Evolutionary conservation across 225 moss, liverwort and hornwort species (phyloP).

Genomic region (Marchantia polymorpha): DNA sequence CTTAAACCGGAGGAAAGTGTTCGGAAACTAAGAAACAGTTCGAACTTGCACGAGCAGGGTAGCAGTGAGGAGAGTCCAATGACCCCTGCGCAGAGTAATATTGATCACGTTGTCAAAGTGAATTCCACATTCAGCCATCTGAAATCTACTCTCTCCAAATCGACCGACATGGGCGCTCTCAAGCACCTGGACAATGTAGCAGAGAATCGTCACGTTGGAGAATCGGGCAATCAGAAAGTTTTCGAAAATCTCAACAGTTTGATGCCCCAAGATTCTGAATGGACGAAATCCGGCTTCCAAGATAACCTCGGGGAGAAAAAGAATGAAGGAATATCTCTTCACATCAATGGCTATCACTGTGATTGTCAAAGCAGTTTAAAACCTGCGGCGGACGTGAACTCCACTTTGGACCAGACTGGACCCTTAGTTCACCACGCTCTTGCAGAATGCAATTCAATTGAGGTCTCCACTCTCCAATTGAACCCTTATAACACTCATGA

Average conservation of each 20-base stretch:
- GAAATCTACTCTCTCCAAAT: conserved; percentile 1
- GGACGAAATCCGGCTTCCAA: background rate
- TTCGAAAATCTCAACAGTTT: too few species aligned
- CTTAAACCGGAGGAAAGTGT: too few species aligned
- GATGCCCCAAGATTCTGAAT: background rate
- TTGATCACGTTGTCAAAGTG: background rate
- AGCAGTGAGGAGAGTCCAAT: background rate
- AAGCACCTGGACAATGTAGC: background rate
- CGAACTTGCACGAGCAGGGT: background rate
- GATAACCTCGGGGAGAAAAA: background rate
- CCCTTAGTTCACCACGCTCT: background rate
- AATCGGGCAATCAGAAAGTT: background rate
- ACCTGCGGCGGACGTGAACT: background rate
- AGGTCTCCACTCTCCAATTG: background rate
- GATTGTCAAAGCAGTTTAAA: background rate
- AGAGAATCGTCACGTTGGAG: background rate
- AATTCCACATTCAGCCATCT: conserved; percentile 1
- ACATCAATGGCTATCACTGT: background rate
- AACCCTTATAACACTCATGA: background rate
- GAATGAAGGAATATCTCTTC: background rate
- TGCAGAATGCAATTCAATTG: background rate
- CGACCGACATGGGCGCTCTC: background rate
- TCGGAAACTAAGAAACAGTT: too few species aligned
- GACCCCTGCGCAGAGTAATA: background rate
- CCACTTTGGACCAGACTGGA: background rate